Base-by-base conservation (phyloP, 164 flowering plant genomes). In the Stephania yunnanensis region DNA sequence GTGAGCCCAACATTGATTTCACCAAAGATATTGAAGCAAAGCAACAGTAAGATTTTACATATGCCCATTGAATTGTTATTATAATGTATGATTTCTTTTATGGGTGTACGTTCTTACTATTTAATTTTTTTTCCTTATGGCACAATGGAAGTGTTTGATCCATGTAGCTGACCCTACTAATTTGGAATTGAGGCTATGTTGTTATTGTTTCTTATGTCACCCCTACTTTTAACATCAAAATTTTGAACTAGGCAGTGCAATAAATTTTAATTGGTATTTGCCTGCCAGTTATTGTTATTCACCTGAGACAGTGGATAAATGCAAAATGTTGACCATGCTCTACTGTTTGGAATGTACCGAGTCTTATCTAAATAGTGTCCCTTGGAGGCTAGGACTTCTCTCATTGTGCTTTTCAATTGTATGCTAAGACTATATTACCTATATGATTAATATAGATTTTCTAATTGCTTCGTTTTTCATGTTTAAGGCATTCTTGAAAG, bases 1-100 rank as follows among this genome's bases (percentile, higher is more conserved):
- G 99, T 64, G 99, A 95, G 75, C 94, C 96, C 44, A 89, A 93
- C 83, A 93, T 95, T 81, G 99, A 95, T 81, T 92, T 95, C 81
- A 93, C 83, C 90, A 90, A 82, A 87, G 99, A 95, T 69, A 82
- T 90, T 74, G 97, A 95, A 25, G 97, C 96, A 63, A 95, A 95
- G 84, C 76, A 80, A 68, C 89, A 90, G 99, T 93, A 92, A 84
- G 97, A 76, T 72, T 73, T 61, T 71, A 74, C 25, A 45, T 68
- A n/a, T 19, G 2, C 31, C 17, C 25, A 58, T n/a, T 42, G 17
- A 7, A 13, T 48, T 2, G 25, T 13, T 46, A 15, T n/a, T 15
- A 17, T 15, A 19, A 61, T 61, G 22, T 19, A 6, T 20, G n/a
- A 7, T 61, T 61, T 7, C 17, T 58, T 20, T 19, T 4, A 61